These are phyloP conservation scores for Paracorniculantispora psalliotae DNA, from an alignment of 2,329 filamentous ascomycete genomes.

Conservation along the genomic window DNA sequence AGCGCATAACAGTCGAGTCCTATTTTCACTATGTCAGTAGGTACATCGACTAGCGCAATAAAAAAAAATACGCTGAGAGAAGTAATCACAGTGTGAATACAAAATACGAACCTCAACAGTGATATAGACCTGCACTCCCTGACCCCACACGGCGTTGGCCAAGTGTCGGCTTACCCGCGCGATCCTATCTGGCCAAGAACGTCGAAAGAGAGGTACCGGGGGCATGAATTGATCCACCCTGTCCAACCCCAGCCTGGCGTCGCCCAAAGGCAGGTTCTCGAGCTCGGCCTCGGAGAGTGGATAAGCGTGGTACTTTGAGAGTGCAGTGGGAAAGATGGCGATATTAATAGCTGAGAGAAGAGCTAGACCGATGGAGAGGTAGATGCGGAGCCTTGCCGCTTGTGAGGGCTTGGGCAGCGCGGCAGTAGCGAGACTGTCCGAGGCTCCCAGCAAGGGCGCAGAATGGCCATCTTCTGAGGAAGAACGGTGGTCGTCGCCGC, in stretches of 20 bases:
- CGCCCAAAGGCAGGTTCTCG: neutral
- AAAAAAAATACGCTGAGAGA: neutral
- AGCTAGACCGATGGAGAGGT: neutral
- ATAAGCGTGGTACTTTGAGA: neutral
- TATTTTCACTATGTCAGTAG: neutral
- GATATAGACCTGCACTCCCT: conserved; percentile 2
- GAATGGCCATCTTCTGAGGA: neutral
- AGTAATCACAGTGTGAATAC: neutral
- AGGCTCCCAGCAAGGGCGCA: neutral
- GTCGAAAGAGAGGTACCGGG: neutral
- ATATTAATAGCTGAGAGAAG: neutral
- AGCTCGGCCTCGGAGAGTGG: neutral
- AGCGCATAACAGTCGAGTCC: conserved; percentile 5
- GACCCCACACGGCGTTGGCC: conserved; percentile 1
- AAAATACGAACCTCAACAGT: conserved; percentile 8
- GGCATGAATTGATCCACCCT: neutral
- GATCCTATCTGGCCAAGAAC: neutral
- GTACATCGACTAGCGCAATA: neutral
- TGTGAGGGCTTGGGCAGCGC: neutral
- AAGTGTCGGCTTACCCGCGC: conserved; percentile 4
- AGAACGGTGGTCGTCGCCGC: no score
- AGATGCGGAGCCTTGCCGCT: neutral
- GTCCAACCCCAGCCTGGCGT: neutral
- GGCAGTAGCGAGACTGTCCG: neutral
- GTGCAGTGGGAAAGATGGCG: neutral